Evolutionary conservation across 371 early-diverging fungal genomes (phyloP).

Genomic region (Lichtheimia hyalospora): DNA sequence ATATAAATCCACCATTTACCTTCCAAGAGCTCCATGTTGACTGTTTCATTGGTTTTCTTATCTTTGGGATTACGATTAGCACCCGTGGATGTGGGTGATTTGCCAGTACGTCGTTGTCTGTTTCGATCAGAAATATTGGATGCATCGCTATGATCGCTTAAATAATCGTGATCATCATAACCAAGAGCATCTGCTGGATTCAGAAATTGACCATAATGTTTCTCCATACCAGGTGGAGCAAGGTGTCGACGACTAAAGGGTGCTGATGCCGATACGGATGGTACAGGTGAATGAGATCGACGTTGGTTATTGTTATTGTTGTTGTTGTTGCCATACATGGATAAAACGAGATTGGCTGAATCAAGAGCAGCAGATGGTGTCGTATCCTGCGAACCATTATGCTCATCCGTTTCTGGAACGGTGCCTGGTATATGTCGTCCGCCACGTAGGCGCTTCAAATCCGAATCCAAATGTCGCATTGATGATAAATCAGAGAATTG

Average conservation of each 20-base stretch:
- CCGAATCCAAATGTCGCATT: conserved; percentile 17
- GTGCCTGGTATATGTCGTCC: conserved; percentile 47
- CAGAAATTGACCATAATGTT: conserved; percentile 28
- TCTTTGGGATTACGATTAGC: conserved; percentile 56
- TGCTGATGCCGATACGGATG: conserved; percentile 20
- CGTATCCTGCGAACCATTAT: not conserved
- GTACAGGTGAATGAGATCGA: conserved; percentile 16
- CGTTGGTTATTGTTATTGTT: not conserved
- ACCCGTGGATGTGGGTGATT: conserved; percentile 17
- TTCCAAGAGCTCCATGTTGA: conserved; percentile 72
- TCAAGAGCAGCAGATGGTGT: conserved; percentile 6
- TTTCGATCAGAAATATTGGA: conserved; percentile 13
- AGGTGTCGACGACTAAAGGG: conserved; percentile 20
- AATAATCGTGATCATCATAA: conserved; percentile 32
- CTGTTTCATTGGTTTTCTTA: conserved; percentile 70
- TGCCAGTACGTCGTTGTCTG: conserved; percentile 9
- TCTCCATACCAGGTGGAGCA: conserved; percentile 29
- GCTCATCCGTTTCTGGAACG: conserved; percentile 26
- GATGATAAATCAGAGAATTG: conserved; percentile 18
- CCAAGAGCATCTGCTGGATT: conserved; percentile 25
- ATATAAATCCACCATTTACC: too few relatives aligned
- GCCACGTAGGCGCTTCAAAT: conserved; percentile 28
- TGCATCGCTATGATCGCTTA: conserved; percentile 53
- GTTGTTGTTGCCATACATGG: conserved; percentile 7
- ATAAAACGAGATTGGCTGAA: conserved; percentile 16